Evolutionary conservation across 225 moss, liverwort and hornwort genomes (phyloP).

Genomic region (Marchantia paleacea): DNA sequence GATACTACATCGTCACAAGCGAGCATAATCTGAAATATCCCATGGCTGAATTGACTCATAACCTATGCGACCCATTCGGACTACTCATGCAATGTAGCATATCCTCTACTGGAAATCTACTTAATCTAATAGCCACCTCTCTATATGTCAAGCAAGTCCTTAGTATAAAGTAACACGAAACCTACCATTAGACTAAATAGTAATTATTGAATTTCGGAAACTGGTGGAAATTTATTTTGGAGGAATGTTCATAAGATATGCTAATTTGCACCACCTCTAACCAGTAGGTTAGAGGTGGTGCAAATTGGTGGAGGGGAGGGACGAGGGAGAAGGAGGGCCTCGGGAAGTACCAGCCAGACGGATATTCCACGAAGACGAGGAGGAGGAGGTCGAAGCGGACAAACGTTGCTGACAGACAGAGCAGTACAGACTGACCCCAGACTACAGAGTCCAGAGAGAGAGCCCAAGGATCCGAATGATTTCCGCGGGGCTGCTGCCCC

Average conservation of each 20-base stretch:
- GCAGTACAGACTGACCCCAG: not conserved
- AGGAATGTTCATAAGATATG: not conserved
- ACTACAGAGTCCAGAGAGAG: not conserved
- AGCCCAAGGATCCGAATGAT: not conserved
- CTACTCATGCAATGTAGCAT: too few relatives aligned
- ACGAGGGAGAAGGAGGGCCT: not conserved
- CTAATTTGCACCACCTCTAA: not conserved
- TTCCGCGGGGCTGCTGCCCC: not conserved
- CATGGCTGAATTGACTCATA: too few relatives aligned
- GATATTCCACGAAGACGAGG: not conserved
- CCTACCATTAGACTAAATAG: too few relatives aligned
- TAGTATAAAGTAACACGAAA: too few relatives aligned
- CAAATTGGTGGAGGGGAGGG: not conserved
- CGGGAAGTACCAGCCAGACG: not conserved
- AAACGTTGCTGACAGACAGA: not conserved
- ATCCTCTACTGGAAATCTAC: too few relatives aligned
- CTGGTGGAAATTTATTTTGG: not conserved
- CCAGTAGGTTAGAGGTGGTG: not conserved
- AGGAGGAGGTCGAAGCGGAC: not conserved
- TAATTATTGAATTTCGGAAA: too few relatives aligned
- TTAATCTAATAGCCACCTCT: too few relatives aligned
- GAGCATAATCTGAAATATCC: too few relatives aligned
- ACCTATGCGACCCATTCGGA: too few relatives aligned
- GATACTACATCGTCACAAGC: too few relatives aligned
- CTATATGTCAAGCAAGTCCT: too few relatives aligned